Evolutionary conservation across 768 basidiomycete genomes (phyloP), one percentile per base, ranked within the genome.

Genomic region (Boletus reticuloceps): DNA sequence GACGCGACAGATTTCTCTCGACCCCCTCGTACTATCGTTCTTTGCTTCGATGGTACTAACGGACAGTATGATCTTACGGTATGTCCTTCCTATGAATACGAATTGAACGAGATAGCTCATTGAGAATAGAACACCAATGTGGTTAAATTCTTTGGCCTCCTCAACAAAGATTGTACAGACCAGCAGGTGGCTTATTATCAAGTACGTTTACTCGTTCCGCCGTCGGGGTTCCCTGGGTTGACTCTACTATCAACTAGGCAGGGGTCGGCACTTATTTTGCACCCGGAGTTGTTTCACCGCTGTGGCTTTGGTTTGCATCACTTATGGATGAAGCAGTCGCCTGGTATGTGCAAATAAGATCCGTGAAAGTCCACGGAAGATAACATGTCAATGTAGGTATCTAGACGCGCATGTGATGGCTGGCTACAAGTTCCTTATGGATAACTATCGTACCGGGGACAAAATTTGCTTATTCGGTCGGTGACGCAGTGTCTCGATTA

Each of bases 351-450:
- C 14, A 11, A 1, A 4, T 16, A 14, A 16, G 22, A 31, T 48
- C 20, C n/a, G 9, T 27, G 17, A 17, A 41, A 42, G 22, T 45
- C 20, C 20, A 10, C 6, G 10, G 32, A 37, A 17, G 14, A 55
- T 25, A n/a, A 41, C 27, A 16, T 45, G 7, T 12, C n/a, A 29
- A 2, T 27, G 38, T 44, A 88, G 86, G 82, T 90, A 86, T 62
- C 74, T 91, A 40, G 83, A 84, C 50, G 78, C 65, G 1, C 89
- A 91, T 69, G 85, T 91, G 22, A 80, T 84, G 71, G 85, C 80
- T 10, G 91, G 91, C 1, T 93, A 92, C 69, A 75, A 72, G 57
- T 92, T 85, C 68, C 71, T 92, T 50, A 91, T 92, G 90, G 78
- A 86, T 57, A 91, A 87, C 62, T 90, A 86, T 65, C 75, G 73